Conservation (phyloP, 2,329 filamentous ascomycete species). For the Colletotrichum echinochloae region DNA sequence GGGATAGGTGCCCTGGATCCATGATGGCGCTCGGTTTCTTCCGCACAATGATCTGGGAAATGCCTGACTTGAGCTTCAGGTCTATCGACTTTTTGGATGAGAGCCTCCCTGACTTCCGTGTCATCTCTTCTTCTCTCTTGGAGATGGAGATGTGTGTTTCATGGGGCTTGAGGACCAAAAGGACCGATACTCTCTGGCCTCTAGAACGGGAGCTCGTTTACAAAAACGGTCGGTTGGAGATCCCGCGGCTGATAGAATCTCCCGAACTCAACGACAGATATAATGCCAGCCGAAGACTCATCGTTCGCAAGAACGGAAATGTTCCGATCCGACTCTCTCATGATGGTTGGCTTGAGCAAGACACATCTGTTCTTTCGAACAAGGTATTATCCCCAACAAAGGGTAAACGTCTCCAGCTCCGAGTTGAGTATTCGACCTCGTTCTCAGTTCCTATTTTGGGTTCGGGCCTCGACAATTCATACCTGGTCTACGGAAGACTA, state of each 20-base stretch:
- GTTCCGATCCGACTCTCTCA: neutral
- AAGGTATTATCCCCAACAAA: neutral
- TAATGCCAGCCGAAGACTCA: neutral
- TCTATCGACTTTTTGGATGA: neutral
- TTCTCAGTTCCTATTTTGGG: neutral
- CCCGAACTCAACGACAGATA: neutral
- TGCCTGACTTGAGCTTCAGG: neutral
- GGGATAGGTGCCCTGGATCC: neutral
- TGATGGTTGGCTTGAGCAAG: neutral
- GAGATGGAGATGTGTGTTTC: neutral
- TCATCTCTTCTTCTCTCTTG: neutral
- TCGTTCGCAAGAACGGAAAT: neutral
- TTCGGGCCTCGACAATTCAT: neutral
- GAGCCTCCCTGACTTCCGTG: neutral
- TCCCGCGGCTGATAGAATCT: neutral
- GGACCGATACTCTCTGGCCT: neutral
- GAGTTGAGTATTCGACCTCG: neutral
- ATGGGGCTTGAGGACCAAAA: neutral
- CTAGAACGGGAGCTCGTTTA: neutral
- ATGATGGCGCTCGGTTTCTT: neutral
- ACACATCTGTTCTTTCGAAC: neutral
- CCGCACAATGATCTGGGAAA: neutral
- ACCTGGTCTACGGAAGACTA: neutral
- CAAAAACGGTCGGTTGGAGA: neutral
- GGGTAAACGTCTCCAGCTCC: neutral